Evolutionary conservation across 441 rosid genomes (phyloP), one percentile per base, ranked within the genome.

Genomic region (Mallotus repandus): DNA sequence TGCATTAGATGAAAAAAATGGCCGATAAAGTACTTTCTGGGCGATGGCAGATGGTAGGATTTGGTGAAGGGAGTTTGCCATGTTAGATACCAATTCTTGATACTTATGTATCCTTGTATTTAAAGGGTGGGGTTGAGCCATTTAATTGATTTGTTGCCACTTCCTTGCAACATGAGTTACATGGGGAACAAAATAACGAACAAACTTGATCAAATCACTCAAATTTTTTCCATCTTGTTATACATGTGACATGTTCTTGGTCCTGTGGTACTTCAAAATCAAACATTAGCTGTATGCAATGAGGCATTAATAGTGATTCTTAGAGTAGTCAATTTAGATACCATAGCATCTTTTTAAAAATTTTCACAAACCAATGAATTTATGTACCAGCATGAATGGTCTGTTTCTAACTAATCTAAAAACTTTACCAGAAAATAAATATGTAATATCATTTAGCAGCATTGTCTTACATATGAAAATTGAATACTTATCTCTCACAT

Each of bases 221-320:
- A 57, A 46, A 57, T 12, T n/a, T 60, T 18, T 6, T 22, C 32
- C 32, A 29, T 29, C 32, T 29, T 29, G 32, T 29, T 29, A 71
- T 61, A 35, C 74, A 71, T 71, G 75, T 62, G 75, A 72, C 53
- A 4, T 72, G 75, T 55, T 63, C 22, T 50, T 9, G 9, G 22
- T 5, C 10, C 9, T 29, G 8, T 55, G 72, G 50, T 19, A 13
- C 41, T 41, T 52, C 60, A 12, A 52, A 72, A 53, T 72, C 68
- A 53, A 53, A 63, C 62, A 53, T 59, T 72, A 63, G 68, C 52
- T 53, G 69, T 59, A 69, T 19, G 52, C 52, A 55, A 1, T 5
- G 18, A 53, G 19, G 10, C 57, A 67, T 53, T 67, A 2, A 50
- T 35, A 53, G 12, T 13, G n/a, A 11, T 35, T 55, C 38, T 16